Percentiles rank a stretch among this genome's conserved stretches.
Evolutionary conservation across 2,329 filamentous ascomycete species (phyloP).

Genomic region (Xylariaceae sp.): DNA sequence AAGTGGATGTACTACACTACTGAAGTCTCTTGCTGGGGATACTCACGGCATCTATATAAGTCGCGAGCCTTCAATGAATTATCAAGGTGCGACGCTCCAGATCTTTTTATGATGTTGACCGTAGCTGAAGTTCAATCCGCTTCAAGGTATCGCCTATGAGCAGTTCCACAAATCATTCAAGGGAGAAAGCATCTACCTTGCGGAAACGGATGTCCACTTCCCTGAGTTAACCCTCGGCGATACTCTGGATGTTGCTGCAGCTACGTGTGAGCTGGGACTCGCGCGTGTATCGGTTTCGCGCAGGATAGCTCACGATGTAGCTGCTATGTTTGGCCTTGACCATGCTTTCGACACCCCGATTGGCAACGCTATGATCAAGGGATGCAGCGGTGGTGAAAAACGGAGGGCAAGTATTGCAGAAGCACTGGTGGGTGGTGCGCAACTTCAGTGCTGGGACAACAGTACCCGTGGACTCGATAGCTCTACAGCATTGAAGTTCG

Average conservation of each 20-base stretch:
- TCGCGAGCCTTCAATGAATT: slow-evolving; percentile 45
- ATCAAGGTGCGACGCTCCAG: slow-evolving; percentile 37
- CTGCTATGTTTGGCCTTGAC: slow-evolving; percentile 10
- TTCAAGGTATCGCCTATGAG: no score
- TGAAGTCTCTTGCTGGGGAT: slow-evolving; percentile 36
- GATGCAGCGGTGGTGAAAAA: slow-evolving; percentile 66
- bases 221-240: slow-evolving; percentile 71
- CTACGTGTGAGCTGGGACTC: neutral
- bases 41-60: slow-evolving; percentile 13
- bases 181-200: slow-evolving; percentile 42
- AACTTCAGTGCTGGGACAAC: slow-evolving; percentile 61
- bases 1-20: slow-evolving; percentile 44
- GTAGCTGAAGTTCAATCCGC: no score
- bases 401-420: slow-evolving; percentile 59
- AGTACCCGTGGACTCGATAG: slow-evolving; percentile 66
- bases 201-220: slow-evolving; percentile 44
- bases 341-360: slow-evolving; percentile 58
- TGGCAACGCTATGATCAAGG: slow-evolving; percentile 67
- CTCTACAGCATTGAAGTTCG: slow-evolving; percentile 68
- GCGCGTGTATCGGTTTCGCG: neutral
- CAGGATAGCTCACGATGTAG: neutral
- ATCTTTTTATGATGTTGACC: no score
- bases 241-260: slow-evolving; percentile 52
- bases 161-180: slow-evolving; percentile 48
- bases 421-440: slow-evolving; percentile 48